phyloP scores from a whole-genome alignment of 2,329 filamentous ascomycete genomes.

The Hymenoscyphus salicellus region DNA sequence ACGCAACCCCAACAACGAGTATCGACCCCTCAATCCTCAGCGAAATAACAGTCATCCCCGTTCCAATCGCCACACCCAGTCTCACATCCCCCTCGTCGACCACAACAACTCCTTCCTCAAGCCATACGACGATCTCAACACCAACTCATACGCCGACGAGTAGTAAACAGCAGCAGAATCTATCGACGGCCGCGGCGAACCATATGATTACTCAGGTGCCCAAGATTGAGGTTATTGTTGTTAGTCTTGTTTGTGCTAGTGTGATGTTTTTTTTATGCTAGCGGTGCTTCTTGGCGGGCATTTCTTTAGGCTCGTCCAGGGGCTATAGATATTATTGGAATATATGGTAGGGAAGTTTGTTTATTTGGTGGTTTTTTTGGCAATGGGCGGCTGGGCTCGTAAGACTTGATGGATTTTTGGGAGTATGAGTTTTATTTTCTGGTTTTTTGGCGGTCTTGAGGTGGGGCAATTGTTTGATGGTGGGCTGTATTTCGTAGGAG shows the following conservation, averaged over 20 bases:
- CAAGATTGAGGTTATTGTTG: slow-evolving; percentile 11
- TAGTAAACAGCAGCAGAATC: not conserved
- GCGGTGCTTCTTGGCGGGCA: slow-evolving; percentile 17
- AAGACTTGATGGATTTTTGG: no score
- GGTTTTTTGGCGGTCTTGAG: no score
- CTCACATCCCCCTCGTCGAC: not conserved
- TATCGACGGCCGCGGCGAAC: not conserved
- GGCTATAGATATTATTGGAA: slow-evolving; percentile 11
- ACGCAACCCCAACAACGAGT: not conserved
- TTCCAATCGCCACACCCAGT: not conserved
- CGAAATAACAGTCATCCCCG: slow-evolving; percentile 1
- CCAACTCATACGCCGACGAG: not conserved
- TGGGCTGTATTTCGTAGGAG: no score
- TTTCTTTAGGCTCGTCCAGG: slow-evolving; percentile 11
- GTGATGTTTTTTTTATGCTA: slow-evolving; percentile 25
- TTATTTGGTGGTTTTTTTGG: not conserved
- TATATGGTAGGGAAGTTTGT: not conserved
- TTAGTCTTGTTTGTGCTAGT: slow-evolving; percentile 17
- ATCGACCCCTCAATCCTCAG: not conserved
- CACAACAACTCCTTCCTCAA: not conserved
- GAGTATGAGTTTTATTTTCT: no score
- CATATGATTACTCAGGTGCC: not conserved
- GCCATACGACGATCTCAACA: not conserved
- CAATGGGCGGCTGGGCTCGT: not conserved
- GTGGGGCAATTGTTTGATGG: no score